Percentiles rank a stretch among this genome's conserved stretches.
These are phyloP conservation scores for Ceratobasidium sp. DNA, from an alignment of 1,284 basidiomycete genomes.

Conservation along the genomic window DNA sequence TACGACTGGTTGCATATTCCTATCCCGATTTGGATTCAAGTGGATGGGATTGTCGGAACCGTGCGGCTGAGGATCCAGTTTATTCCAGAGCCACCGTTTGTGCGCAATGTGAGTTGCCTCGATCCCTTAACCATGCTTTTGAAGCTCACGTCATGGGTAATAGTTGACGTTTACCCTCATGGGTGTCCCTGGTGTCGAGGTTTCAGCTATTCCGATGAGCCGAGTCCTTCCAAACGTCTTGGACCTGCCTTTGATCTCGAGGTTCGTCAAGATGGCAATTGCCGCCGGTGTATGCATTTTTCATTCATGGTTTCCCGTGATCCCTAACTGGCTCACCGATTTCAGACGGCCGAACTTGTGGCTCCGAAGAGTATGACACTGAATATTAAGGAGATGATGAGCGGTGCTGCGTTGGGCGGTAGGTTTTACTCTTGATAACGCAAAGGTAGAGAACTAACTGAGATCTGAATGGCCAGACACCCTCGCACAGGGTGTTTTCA, in stretches of 20 bases:
- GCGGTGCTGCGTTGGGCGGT: slow-evolving; percentile 62
- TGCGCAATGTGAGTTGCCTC: slow-evolving; percentile 56
- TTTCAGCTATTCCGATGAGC: slow-evolving; percentile 76
- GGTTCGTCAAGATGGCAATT: slow-evolving; percentile 78
- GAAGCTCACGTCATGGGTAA: background rate
- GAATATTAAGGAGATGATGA: slow-evolving; percentile 72
- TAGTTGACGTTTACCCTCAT: slow-evolving; percentile 71
- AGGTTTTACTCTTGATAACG: slow-evolving; percentile 4
- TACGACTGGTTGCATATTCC: slow-evolving; percentile 59
- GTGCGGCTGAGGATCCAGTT: slow-evolving; percentile 81
- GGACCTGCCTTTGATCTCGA: slow-evolving; percentile 77
- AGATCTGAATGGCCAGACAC: slow-evolving; percentile 65
- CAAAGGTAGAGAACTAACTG: background rate
- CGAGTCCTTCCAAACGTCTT: slow-evolving; percentile 77
- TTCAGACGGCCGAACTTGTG: slow-evolving; percentile 60
- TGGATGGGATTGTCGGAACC: slow-evolving; percentile 76
- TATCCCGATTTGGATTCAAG: slow-evolving; percentile 74
- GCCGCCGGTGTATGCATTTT: slow-evolving; percentile 65
- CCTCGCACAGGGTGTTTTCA: slow-evolving; percentile 68
- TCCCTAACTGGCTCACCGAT: too few relatives aligned
- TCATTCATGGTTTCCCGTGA: too few relatives aligned
- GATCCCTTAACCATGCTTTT: background rate
- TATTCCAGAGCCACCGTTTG: slow-evolving; percentile 74
- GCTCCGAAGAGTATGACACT: slow-evolving; percentile 78
- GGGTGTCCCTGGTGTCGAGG: slow-evolving; percentile 77